Evolutionary conservation across 208 protist species (phyloP), one percentile per base, ranked within the genome.

Genomic region (Trypanosoma theileri): DNA sequence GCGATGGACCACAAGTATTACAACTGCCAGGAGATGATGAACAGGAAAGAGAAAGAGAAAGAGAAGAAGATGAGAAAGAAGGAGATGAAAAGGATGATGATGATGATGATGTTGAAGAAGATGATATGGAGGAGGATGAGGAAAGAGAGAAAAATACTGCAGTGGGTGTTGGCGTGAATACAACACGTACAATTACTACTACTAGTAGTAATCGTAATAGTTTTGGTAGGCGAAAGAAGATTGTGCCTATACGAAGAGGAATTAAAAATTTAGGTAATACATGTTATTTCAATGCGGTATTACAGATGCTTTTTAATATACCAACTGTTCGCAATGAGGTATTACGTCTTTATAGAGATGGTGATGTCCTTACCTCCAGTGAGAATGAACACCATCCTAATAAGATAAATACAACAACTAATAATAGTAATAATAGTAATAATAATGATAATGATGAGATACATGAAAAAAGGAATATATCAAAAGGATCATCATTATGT

Each of bases 231-330:
- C 1, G 28, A 35, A 35, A 35, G 4, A 19, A 58, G 14, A 13
- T 17, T 10, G 24, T 70, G 2, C 85, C 83, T 52, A 59, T 86
- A 53, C 90, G 81, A 77, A 78, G 90, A 26, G 92, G 92, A 17
- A 69, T 96, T 55, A 53, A 57, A 12, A 96, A 96, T 68, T 69
- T 96, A 14, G 83, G 81, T 50, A 96, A 94, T 75, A 97, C 88
- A 26, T 97, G 93, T 74, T 97, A 96, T 80, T 80, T 96, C 73
- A 95, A 89, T 76, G 66, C 80, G 10, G 75, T 95, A 11, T 24
- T 97, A 59, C 90, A 96, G 79, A 41, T 94, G 26, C 78, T 97
- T 22, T 96, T 91, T 64, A 71, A 72, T 50, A 81, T 89, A 46
- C 59, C 80, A 10, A 44, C 40, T 12, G 73, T 97, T 59, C 78